Base-by-base conservation (phyloP, 305 asterid species). In the Rubia peregrina region DNA sequence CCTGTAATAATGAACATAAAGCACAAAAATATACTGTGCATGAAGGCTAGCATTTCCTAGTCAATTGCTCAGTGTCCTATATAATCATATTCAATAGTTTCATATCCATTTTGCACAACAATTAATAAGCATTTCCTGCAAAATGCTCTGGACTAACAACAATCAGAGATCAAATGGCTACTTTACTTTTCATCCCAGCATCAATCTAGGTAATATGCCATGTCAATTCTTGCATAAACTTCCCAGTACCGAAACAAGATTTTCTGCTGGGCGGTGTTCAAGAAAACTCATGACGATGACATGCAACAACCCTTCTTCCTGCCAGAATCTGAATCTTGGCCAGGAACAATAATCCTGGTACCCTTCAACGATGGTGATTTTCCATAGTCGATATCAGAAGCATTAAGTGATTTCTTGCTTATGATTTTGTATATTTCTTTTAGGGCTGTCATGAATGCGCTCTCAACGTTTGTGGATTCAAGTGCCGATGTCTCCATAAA, bases 401-500 rank as follows among this genome's bases (percentile, higher is more conserved):
- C 81, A 24, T 70, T 71, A 13, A 89, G 77, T 1, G 84, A 65
- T 61, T 85, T 89, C 84, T 84, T 89, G 80, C 93, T 82, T 9
- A 85, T 84, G 65, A 82, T 87, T 65, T 85, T 71, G 44, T 87
- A 87, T 67, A 89, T 87, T 70, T 87, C 86, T 0, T 85, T 79
- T 51, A 89, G 73, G 21, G 80, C 73, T 16, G 82, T 89, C 86
- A 84, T 85, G 73, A 87, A 89, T 5, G 96, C 93, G 38, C 77
- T 65, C 49, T 85, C 91, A 0, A 89, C 91, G 5, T 87, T 89
- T 33, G 88, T 89, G 48, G 96, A 85, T 76, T 89, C 84, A 1
- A 89, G 89, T 2, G 96, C 93, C 17, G 96, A 89, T 44, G 93
- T 89, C 79, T 89, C 96, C 96, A 85, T 89, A 70, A 89, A 89